These are phyloP conservation scores for Cystobasidium tubakii DNA, from an alignment of 768 basidiomycete genomes.

Conservation along the genomic window DNA sequence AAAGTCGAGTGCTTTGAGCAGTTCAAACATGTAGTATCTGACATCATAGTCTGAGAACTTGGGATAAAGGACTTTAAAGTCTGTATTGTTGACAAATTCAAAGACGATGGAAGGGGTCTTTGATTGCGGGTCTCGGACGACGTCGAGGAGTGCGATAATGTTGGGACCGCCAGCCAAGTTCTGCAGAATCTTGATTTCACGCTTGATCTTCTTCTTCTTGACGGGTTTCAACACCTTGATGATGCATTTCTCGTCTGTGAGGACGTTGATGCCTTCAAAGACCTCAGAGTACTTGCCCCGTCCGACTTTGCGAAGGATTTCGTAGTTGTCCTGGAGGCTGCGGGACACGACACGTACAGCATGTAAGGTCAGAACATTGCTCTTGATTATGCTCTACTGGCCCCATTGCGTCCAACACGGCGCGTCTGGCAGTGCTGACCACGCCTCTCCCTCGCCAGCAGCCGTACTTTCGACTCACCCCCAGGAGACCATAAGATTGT, in stretches of 20 bases:
- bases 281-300: slow-evolving; percentile 46
- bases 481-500: slow-evolving; percentile 41
- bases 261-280: slow-evolving; percentile 46
- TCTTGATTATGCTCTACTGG: too few relatives aligned
- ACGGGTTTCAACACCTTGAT: slow-evolving; percentile 98
- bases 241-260: slow-evolving; percentile 46
- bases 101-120: slow-evolving; percentile 96
- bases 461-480: slow-evolving; percentile 21
- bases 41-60: slow-evolving; percentile 94
- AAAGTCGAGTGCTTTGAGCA: slow-evolving; percentile 93
- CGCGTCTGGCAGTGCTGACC: too few relatives aligned
- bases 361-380: too few relatives aligned
- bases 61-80: slow-evolving; percentile 93
- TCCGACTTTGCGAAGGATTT: slow-evolving; percentile 30
- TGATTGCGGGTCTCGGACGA: slow-evolving; percentile 76
- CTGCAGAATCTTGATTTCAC: slow-evolving; percentile 96
- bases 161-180: slow-evolving; percentile 95
- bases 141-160: slow-evolving; percentile 83
- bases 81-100: slow-evolving; percentile 96
- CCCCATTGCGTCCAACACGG: too few relatives aligned
- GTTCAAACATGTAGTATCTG: slow-evolving; percentile 90
- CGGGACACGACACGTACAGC: background rate
- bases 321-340: slow-evolving; percentile 40
- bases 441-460: too few relatives aligned
- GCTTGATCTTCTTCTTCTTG: slow-evolving; percentile 99